Conservation (phyloP, 2,329 filamentous ascomycete genomes). For the Botrytis porri region DNA sequence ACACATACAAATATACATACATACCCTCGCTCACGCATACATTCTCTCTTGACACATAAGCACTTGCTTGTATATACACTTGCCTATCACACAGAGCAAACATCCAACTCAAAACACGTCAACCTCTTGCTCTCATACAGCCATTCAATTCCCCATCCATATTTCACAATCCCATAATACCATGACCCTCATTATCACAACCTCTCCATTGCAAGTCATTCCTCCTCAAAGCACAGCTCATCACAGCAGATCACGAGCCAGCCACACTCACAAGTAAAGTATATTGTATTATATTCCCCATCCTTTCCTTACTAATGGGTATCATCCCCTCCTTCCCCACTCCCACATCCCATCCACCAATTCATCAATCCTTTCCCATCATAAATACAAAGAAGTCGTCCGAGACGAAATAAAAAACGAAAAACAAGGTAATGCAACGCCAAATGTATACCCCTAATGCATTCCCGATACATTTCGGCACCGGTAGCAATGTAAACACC, state of each 20-base stretch:
- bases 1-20: background rate
- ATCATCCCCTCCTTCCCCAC: background rate
- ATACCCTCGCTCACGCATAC: background rate
- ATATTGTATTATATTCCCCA: background rate
- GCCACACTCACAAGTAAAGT: background rate
- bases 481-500: background rate
- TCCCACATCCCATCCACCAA: background rate
- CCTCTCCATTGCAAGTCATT: background rate
- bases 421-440: background rate
- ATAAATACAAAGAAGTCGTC: slow-evolving; percentile 1
- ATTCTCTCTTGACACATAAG: background rate
- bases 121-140: background rate
- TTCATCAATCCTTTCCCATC: background rate
- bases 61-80: background rate
- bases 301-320: background rate
- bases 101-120: background rate
- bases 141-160: background rate
- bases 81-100: background rate
- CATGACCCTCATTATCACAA: background rate
- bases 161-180: background rate
- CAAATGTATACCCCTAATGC: background rate
- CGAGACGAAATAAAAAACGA: background rate
- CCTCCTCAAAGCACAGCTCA: background rate
- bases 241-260: too few relatives aligned
- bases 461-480: background rate